Evolutionary conservation across 805 yeast genomes (phyloP), one percentile per base, ranked within the genome.

Genomic region (Jamesozyma hellenica): DNA sequence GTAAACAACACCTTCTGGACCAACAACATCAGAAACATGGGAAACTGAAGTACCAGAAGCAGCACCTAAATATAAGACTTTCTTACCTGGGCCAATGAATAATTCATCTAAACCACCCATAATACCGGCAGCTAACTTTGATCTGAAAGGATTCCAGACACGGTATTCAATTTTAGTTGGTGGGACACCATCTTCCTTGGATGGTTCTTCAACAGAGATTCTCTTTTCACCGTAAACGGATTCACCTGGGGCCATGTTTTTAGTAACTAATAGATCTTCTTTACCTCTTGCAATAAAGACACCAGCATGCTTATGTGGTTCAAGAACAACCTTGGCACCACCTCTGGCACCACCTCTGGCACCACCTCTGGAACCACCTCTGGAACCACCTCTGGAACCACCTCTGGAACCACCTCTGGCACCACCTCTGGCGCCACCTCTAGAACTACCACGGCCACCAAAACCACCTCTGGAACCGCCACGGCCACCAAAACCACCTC

Each of bases 121-220:
- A 53, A 92, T 85, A 83, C 98, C 98, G 48, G 98, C 98, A 64
- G 98, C 98, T 72, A 92, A 74, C 77, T 92, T 92, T 44, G 97
- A 90, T 80, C 98, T 83, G 83, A 92, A 92, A 49, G 98, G 98
- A 71, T 92, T 92, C 98, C 98, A 92, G 53, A 92, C 98, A 77
- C 98, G 88, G 80, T 92, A 92, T 74, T 92, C 98, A 46, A 79
- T 76, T 74, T 92, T 92, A 60, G 96, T 87, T 51, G 92, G 79
- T 52, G 92, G 84, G 43, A 79, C 84, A 60, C 82, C 82, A 60
- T 82, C 94, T 61, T 82, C 94, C 58, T 72, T 77, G 42, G 90
- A 76, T 51, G 96, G 95, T 63, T 84, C 96, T 65, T 92, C 98
- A 46, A 92, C 75, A 43, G 94, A 68, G 48, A 92, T 74, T 73